phyloP scores from a whole-genome alignment of 2,329 filamentous ascomycete genomes.

The Dichotomopilus funicola region DNA sequence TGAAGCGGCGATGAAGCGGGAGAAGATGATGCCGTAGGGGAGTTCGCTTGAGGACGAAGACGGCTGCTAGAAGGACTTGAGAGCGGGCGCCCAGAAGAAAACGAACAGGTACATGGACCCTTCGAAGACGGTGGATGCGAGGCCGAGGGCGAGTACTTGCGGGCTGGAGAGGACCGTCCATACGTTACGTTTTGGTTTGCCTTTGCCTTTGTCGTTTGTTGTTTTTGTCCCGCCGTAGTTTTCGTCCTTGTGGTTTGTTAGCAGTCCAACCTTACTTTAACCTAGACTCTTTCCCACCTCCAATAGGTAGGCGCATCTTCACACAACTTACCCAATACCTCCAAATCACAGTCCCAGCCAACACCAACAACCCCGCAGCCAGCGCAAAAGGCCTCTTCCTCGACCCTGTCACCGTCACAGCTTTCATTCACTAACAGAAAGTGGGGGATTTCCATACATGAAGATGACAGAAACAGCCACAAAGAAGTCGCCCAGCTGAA shows the following conservation, averaged over 20 bases:
- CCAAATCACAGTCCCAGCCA: not conserved
- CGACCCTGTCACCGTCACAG: not conserved
- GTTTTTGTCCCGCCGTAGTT: conserved; percentile 38
- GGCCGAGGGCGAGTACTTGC: conserved; percentile 42
- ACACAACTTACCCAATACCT: not conserved
- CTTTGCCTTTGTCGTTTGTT: not conserved
- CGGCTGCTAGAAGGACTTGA: conserved; percentile 32
- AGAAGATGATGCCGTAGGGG: conserved; percentile 42
- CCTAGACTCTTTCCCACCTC: no score
- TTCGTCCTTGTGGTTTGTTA: conserved; percentile 26
- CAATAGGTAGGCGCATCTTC: no score
- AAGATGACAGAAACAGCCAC: no score
- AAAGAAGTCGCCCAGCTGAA: no score
- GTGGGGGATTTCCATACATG: no score
- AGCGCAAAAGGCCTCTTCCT: not conserved
- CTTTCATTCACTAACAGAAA: no score
- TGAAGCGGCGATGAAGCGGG: conserved; percentile 50
- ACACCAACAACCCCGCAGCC: not conserved
- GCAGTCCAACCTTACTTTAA: not conserved
- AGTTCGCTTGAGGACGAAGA: conserved; percentile 19
- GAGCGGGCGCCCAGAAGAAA: conserved; percentile 50
- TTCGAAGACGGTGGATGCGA: conserved; percentile 51
- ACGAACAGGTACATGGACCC: conserved; percentile 55
- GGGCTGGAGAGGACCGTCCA: conserved; percentile 33
- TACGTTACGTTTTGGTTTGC: not conserved